phyloP scores from a whole-genome alignment of 169 alveolate genomes.

The Eimeria maxima region DNA sequence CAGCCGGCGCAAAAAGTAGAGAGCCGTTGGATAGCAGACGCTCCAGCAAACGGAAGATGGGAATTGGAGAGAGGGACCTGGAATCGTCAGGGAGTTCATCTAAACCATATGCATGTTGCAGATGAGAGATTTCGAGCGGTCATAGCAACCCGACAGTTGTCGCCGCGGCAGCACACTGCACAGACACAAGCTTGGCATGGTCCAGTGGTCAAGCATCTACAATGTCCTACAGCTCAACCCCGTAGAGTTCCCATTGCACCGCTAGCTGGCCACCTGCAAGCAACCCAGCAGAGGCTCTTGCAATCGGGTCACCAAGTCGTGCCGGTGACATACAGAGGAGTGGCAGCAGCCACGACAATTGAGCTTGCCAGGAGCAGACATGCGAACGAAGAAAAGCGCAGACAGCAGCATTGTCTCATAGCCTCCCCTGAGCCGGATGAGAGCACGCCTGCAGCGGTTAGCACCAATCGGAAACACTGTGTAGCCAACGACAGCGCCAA shows the following conservation, averaged over 20 bases:
- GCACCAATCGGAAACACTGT: neutral
- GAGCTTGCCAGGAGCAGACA: constrained; percentile 55
- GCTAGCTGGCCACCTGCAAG: constrained; percentile 43
- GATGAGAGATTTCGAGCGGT: constrained; percentile 33
- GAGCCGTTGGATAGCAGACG: constrained; percentile 56
- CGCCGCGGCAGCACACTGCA: constrained; percentile 15
- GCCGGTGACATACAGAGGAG: constrained; percentile 71
- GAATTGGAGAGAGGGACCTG: constrained; percentile 68
- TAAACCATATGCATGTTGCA: constrained; percentile 28
- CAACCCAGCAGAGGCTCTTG: constrained; percentile 26
- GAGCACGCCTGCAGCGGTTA: neutral
- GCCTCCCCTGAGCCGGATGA: constrained; percentile 36
- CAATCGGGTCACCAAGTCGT: constrained; percentile 42
- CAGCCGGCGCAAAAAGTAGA: neutral
- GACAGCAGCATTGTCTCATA: constrained; percentile 49
- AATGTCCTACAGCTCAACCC: neutral
- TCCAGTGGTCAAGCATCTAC: neutral
- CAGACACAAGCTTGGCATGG: neutral
- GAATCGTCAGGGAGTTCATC: constrained; percentile 67
- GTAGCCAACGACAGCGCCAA: neutral
- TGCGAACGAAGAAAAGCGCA: constrained; percentile 45
- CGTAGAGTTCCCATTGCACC: constrained; percentile 35
- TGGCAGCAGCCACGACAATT: constrained; percentile 75
- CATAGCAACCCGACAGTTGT: constrained; percentile 47
- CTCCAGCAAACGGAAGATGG: constrained; percentile 59